Evolutionary conservation across 768 basidiomycete genomes (phyloP).

Genomic region (Mycena metata): DNA sequence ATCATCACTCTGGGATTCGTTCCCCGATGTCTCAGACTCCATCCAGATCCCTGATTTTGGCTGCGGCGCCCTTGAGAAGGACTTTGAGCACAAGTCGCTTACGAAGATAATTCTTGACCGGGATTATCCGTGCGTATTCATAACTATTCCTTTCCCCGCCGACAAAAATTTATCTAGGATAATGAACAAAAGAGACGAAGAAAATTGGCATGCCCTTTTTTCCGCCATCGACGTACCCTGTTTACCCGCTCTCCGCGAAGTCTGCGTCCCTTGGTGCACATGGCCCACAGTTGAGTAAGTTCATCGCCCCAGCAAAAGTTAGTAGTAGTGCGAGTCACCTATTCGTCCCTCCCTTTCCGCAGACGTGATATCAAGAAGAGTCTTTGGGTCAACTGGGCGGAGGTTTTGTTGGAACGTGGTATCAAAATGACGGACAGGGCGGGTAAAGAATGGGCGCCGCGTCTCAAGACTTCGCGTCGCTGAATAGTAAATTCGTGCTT

Average conservation of each 20-base stretch:
- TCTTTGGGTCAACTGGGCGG: conserved; percentile 4
- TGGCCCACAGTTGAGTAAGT: conserved; percentile 18
- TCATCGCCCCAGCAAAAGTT: too few relatives aligned
- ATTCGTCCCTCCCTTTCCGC: too few relatives aligned
- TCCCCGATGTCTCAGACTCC: too few relatives aligned
- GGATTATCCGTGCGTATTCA: neutral
- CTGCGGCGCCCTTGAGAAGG: neutral
- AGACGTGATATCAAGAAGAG: conserved; percentile 1
- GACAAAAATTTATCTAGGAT: too few relatives aligned
- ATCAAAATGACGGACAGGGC: neutral
- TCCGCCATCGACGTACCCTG: neutral
- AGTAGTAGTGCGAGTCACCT: too few relatives aligned
- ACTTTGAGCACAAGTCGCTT: neutral
- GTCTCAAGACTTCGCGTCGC: neutral
- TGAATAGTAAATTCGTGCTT: too few relatives aligned
- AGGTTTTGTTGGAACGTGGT: neutral
- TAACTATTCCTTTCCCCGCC: too few relatives aligned
- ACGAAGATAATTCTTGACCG: neutral
- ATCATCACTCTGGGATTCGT: neutral
- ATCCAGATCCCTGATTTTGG: conserved; percentile 12
- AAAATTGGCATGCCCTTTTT: conserved; percentile 1
- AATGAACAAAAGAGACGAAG: neutral
- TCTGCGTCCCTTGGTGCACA: neutral
- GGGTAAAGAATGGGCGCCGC: neutral
- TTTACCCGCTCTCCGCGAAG: conserved; percentile 12